Percentiles rank a stretch among this genome's conserved stretches.
phyloP scores from a whole-genome alignment of 2,329 filamentous ascomycete species.

The Chlorencoelia australis region DNA sequence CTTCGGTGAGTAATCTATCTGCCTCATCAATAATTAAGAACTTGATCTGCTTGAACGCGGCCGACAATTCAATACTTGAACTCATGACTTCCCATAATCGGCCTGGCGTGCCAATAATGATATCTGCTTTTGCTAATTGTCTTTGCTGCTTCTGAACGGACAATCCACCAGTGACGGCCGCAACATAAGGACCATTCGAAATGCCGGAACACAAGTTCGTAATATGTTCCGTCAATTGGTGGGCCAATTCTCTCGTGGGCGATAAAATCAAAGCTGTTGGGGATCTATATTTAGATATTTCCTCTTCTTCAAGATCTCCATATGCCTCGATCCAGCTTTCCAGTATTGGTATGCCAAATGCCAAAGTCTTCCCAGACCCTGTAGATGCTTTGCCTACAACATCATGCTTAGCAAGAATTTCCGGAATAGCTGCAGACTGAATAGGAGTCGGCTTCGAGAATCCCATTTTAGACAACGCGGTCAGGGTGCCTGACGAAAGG shows the following conservation, averaged over 20 bases:
- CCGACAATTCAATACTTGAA: constrained; percentile 57
- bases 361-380: constrained; percentile 91
- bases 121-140: constrained; percentile 72
- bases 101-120: constrained; percentile 88
- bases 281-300: constrained; percentile 29
- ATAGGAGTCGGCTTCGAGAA: constrained; percentile 77
- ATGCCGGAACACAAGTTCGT: constrained; percentile 58
- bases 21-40: constrained; percentile 93
- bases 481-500: constrained; percentile 61
- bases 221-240: constrained; percentile 81
- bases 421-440: constrained; percentile 69
- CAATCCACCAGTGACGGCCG: constrained; percentile 81
- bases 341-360: constrained; percentile 87
- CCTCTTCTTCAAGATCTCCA: constrained; percentile 31
- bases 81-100: constrained; percentile 91
- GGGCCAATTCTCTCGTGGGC: constrained; percentile 85
- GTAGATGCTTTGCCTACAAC: constrained; percentile 94
- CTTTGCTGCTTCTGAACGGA: constrained; percentile 93
- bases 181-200: constrained; percentile 58
- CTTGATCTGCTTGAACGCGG: constrained; percentile 59
- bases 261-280: constrained; percentile 76
- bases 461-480: constrained; percentile 66
- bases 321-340: constrained; percentile 62
- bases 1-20: constrained; percentile 81
- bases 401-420: constrained; percentile 74